Evolutionary conservation across 495 filamentous ascomycete genomes (phyloP).

Genomic region (Pseudomonodictys pantanalensis): DNA sequence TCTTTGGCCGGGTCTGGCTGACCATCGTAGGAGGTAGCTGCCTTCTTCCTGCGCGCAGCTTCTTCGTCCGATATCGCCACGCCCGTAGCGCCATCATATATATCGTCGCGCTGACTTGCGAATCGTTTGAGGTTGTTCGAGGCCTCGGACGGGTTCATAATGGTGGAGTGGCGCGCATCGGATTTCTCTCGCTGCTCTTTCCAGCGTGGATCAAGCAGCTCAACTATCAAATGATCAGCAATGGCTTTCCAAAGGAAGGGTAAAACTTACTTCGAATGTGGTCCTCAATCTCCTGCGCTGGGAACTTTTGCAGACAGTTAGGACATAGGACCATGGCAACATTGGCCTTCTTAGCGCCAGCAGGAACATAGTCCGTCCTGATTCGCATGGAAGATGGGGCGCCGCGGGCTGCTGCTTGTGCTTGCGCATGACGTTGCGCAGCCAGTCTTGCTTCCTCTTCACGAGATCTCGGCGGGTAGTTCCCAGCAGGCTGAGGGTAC

Average conservation of each 20-base stretch:
- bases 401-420: constrained; percentile 71
- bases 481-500: background rate
- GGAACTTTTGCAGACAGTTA: constrained; percentile 88
- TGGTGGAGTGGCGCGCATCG: constrained; percentile 77
- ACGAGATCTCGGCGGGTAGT: constrained; percentile 3
- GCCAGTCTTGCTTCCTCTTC: constrained; percentile 63
- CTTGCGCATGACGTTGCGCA: constrained; percentile 69
- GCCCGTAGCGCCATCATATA: constrained; percentile 78
- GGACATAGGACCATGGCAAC: constrained; percentile 77
- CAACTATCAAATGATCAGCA: constrained; percentile 51
- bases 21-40: constrained; percentile 64
- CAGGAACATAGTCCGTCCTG: constrained; percentile 84
- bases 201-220: constrained; percentile 92
- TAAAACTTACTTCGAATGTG: constrained; percentile 77
- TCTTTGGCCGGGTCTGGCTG: constrained; percentile 55
- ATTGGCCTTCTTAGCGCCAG: constrained; percentile 67
- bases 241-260: constrained; percentile 2
- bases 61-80: constrained; percentile 70
- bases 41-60: constrained; percentile 69
- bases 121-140: constrained; percentile 95
- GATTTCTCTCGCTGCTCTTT: constrained; percentile 90
- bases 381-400: constrained; percentile 82
- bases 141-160: constrained; percentile 79
- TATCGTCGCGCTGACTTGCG: constrained; percentile 83
- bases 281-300: constrained; percentile 79